Conservation (phyloP, 345 rosid species). For the Lepidium didymum region DNA sequence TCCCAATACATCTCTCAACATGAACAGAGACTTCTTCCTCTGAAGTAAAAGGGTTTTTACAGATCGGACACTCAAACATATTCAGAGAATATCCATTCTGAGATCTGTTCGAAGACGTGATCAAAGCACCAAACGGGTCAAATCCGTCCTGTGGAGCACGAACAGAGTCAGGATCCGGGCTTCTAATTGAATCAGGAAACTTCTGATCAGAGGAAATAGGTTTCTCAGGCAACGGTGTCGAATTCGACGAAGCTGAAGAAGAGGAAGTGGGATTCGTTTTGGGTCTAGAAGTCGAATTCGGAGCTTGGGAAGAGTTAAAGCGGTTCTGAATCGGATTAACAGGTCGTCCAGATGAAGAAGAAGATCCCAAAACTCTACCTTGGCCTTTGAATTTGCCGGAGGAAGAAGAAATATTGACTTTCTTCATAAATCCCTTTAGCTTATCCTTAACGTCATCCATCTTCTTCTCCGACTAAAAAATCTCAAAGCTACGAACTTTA, state of each 20-base stretch:
- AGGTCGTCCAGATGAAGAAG: constrained; percentile 53
- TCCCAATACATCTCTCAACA: constrained; percentile 57
- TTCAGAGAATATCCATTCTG: constrained; percentile 63
- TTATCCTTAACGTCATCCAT: constrained; percentile 90
- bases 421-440: constrained; percentile 85
- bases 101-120: constrained; percentile 71
- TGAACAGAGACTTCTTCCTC: constrained; percentile 79
- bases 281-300: constrained; percentile 27
- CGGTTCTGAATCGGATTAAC: constrained; percentile 41
- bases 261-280: constrained; percentile 30
- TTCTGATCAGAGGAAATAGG: constrained; percentile 17
- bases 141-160: constrained; percentile 46
- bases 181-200: constrained; percentile 18
- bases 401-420: constrained; percentile 68
- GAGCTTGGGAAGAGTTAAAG: constrained; percentile 34
- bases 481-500: neutral
- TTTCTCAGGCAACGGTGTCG: constrained; percentile 32
- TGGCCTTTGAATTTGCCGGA: constrained; percentile 84
- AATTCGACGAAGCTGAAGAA: constrained; percentile 16
- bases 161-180: constrained; percentile 24
- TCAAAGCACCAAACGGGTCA: constrained; percentile 61
- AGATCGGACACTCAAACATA: constrained; percentile 75
- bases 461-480: neutral
- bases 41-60: constrained; percentile 45
- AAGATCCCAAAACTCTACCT: constrained; percentile 77